Base-by-base conservation (phyloP, 140 eudicot species). In the Bidens hawaiensis region DNA sequence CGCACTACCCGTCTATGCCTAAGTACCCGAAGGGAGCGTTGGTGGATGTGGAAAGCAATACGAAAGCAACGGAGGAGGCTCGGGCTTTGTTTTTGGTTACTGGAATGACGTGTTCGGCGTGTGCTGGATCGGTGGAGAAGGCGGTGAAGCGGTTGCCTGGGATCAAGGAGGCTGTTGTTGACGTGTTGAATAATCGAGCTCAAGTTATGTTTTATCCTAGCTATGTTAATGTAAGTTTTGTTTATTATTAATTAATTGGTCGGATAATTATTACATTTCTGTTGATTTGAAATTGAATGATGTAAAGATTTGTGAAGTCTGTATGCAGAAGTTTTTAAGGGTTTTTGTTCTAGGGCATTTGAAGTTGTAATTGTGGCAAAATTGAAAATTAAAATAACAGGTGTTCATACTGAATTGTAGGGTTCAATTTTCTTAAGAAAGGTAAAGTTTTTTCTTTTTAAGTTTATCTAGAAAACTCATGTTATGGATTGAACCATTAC, bases 61-160 rank as follows among this genome's bases (percentile, higher is more conserved):
- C 82, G n/a, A n/a, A n/a, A n/a, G n/a, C n/a, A n/a, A n/a, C n/a
- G n/a, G n/a, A n/a, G 40, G 95, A 85, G 48, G 27, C 75, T 1
- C 81, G 71, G 63, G 97, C 80, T 47, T 42, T 88, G 55, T 94
- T 88, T 50, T 88, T 94, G 0, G 97, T 94, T 34, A 76, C 46
- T 19, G 99, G 99, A 16, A 94, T 94, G 97, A 88, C 88, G 6
- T 94, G 97, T 75, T 77, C 99, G 6, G 99, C 97, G 18, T 94
- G 97, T 65, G 97, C 97, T 6, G 97, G 85, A 6, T 88, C 95
- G n/a, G 95, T 94, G 43, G 99, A 88, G 71, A 94, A 88, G 84
- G 97, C 94, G 31, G 86, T 94, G 47, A 88, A 88, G 56, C 83
- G 97, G 50, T 85, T 94, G 31, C 94, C 88, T 10, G 97, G 97